Evolutionary conservation across 2,329 filamentous ascomycete genomes (phyloP).

Genomic region (Orbilia quercus): DNA sequence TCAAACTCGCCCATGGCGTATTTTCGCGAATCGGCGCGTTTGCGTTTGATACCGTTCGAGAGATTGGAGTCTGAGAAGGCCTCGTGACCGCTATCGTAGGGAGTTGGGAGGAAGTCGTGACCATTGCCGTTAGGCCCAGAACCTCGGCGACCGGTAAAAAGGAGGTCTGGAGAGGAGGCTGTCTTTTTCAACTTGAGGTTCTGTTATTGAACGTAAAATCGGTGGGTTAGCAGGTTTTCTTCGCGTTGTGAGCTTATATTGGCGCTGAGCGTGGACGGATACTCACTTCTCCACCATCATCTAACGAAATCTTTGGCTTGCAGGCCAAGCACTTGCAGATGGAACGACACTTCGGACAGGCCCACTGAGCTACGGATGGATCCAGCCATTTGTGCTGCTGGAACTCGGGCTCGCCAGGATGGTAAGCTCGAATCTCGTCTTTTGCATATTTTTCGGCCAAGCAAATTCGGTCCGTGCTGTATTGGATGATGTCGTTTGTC

Average conservation of each 20-base stretch:
- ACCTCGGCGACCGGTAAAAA: constrained; percentile 37
- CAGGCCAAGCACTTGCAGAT: constrained; percentile 55
- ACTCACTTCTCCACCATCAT: constrained; percentile 49
- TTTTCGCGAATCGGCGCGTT: constrained; percentile 51
- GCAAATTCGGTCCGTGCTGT: constrained; percentile 54
- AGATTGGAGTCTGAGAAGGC: constrained; percentile 55
- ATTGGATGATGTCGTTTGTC: constrained; percentile 16
- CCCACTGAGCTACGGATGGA: constrained; percentile 40
- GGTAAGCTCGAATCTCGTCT: constrained; percentile 47
- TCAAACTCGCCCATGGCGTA: constrained; percentile 53
- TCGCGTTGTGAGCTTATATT: constrained; percentile 4
- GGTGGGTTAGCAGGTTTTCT: too few species aligned
- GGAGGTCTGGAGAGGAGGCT: constrained; percentile 47
- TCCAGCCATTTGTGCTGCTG: constrained; percentile 48
- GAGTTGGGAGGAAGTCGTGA: constrained; percentile 50
- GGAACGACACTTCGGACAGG: constrained; percentile 44
- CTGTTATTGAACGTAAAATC: background rate
- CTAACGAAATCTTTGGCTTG: constrained; percentile 47
- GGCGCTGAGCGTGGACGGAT: background rate
- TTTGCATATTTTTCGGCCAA: constrained; percentile 52
- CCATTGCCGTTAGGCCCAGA: constrained; percentile 45
- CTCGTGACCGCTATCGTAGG: constrained; percentile 53
- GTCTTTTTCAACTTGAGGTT: constrained; percentile 48
- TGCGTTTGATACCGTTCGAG: constrained; percentile 51
- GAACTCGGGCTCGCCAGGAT: constrained; percentile 50